A percentile compares a stretch with the other conserved stretches of the same genome.
phyloP scores from a whole-genome alignment of 805 yeast species.

The Wickerhamomyces alni region DNA sequence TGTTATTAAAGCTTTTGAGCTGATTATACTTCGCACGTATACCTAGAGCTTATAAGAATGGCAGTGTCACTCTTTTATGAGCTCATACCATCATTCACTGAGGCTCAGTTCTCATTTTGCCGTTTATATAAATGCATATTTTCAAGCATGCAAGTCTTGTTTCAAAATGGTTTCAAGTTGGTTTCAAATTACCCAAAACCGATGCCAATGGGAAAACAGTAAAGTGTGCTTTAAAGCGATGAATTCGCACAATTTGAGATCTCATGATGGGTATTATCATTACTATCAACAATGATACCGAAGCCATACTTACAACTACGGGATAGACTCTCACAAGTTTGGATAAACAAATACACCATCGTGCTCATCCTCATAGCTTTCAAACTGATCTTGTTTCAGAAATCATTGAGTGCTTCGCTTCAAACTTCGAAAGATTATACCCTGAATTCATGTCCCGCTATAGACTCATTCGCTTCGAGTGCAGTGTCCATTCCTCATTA shows the following conservation, averaged over 20 bases:
- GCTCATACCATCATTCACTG: too few species aligned
- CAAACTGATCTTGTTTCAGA: slow-evolving; percentile 54
- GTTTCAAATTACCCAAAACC: too few species aligned
- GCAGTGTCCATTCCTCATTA: slow-evolving; percentile 48
- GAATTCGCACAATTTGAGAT: too few species aligned
- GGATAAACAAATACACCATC: slow-evolving; percentile 63
- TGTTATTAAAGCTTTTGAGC: too few species aligned
- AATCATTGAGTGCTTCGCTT: slow-evolving; percentile 38
- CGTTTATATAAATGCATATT: too few species aligned
- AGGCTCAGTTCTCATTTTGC: too few species aligned
- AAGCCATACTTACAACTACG: slow-evolving; percentile 38
- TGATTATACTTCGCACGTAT: too few species aligned
- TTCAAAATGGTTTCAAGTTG: neutral
- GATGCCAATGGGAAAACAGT: too few species aligned
- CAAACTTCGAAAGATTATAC: slow-evolving; percentile 33
- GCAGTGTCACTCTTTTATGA: too few species aligned
- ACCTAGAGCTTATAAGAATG: too few species aligned
- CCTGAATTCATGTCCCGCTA: slow-evolving; percentile 37
- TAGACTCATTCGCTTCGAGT: slow-evolving; percentile 33
- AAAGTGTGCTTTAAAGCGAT: too few species aligned
- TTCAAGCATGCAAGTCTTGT: neutral
- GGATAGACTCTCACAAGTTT: slow-evolving; percentile 56
- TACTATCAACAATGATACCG: slow-evolving; percentile 4
- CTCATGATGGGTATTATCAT: too few species aligned
- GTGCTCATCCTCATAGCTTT: slow-evolving; percentile 47